Evolutionary conservation across 768 basidiomycete genomes (phyloP).

Genomic region (Serpula lacrymans): DNA sequence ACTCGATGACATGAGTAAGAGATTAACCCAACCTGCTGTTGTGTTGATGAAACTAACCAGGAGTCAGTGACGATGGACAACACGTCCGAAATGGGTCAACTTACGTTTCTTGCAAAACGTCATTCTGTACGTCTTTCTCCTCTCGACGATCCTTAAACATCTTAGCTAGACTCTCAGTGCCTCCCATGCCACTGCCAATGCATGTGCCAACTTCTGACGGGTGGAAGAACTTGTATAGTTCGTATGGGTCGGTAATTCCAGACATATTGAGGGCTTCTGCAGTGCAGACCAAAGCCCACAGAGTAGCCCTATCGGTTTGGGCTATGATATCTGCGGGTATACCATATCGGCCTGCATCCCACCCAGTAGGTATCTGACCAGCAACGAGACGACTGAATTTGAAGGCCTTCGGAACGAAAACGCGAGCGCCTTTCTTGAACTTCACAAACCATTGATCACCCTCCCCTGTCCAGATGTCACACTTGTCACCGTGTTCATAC

Average conservation of each 20-base stretch:
- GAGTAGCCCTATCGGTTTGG: slow-evolving; percentile 87
- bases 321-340: slow-evolving; percentile 95
- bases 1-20: slow-evolving; percentile 90
- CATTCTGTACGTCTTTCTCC: slow-evolving; percentile 97
- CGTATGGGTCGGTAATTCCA: slow-evolving; percentile 97
- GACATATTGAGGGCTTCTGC: slow-evolving; percentile 96
- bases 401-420: slow-evolving; percentile 93
- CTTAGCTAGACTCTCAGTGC: slow-evolving; percentile 81
- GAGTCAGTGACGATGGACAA: slow-evolving; percentile 7
- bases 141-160: slow-evolving; percentile 99
- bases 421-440: slow-evolving; percentile 95
- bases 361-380: slow-evolving; percentile 95
- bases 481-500: slow-evolving; percentile 93
- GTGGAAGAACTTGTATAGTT: slow-evolving; percentile 94
- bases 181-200: slow-evolving; percentile 97
- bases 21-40: slow-evolving; percentile 96
- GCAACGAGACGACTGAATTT: slow-evolving; percentile 92
- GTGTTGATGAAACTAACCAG: slow-evolving; percentile 91
- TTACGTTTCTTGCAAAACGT: slow-evolving; percentile 96
- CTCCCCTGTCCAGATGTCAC: slow-evolving; percentile 90
- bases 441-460: slow-evolving; percentile 97
- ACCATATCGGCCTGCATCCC: slow-evolving; percentile 94
- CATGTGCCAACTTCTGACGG: slow-evolving; percentile 94
- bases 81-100: slow-evolving; percentile 25
- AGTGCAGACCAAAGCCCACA: slow-evolving; percentile 94